Conservation (phyloP, 2,329 filamentous ascomycete genomes). For the Colletotrichum destructivum region DNA sequence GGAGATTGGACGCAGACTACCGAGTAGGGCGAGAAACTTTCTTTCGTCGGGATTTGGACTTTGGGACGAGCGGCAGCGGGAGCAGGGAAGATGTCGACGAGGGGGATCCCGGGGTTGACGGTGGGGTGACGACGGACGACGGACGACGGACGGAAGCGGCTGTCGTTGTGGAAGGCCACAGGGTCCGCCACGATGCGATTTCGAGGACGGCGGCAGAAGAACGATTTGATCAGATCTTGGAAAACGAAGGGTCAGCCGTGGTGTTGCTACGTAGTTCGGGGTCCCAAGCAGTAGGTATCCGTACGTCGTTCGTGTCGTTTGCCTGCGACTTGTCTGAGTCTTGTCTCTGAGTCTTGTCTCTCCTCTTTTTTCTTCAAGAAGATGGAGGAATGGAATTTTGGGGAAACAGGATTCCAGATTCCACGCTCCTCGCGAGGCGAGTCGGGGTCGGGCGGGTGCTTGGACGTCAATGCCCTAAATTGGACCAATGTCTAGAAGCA, state of each 20-base stretch:
- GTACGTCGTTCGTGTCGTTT: slow-evolving; percentile 26
- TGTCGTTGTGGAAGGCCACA: slow-evolving; percentile 6
- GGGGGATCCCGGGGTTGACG: slow-evolving; percentile 24
- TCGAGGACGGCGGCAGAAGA: not conserved
- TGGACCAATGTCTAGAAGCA: not conserved
- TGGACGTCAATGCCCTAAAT: slow-evolving; percentile 16
- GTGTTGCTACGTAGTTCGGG: not conserved
- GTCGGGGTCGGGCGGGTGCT: not conserved
- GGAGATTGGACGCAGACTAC: not conserved
- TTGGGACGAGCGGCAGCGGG: not conserved
- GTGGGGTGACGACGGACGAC: slow-evolving; percentile 23
- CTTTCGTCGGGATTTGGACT: not conserved
- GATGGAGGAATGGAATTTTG: slow-evolving; percentile 17
- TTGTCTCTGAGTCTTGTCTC: slow-evolving; percentile 22
- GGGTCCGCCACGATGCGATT: not conserved
- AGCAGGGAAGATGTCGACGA: slow-evolving; percentile 10
- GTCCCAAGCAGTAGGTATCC: slow-evolving; percentile 21
- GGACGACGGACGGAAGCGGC: slow-evolving; percentile 17
- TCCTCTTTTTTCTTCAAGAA: slow-evolving; percentile 34
- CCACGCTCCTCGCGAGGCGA: slow-evolving; percentile 9
- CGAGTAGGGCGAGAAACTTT: not conserved
- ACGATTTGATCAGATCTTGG: slow-evolving; percentile 14
- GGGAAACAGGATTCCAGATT: not conserved
- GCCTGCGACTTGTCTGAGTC: slow-evolving; percentile 18
- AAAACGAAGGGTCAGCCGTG: slow-evolving; percentile 27